Evolutionary conservation across 768 basidiomycete genomes (phyloP).

Genomic region (Pisolithus orientalis): DNA sequence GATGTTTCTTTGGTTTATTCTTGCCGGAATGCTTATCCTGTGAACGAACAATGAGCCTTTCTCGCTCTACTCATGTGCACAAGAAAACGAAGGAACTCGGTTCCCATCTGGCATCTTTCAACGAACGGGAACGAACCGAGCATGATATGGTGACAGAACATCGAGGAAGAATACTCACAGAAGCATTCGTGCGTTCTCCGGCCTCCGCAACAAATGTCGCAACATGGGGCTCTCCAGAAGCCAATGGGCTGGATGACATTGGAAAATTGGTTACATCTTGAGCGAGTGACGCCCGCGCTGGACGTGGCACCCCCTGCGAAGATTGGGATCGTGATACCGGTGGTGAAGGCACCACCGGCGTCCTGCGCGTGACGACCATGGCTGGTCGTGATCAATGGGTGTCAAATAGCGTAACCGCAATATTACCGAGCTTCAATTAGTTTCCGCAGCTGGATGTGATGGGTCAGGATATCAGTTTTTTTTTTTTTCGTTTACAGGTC

Average conservation of each 20-base stretch:
- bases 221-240: constrained; percentile 9
- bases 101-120: no score
- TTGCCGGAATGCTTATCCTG: constrained; percentile 14
- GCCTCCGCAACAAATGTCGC: constrained; percentile 2
- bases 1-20: constrained; percentile 13
- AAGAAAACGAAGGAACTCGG: no score
- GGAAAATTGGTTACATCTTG: constrained; percentile 11
- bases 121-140: no score
- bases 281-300: constrained; percentile 7
- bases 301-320: constrained; percentile 34
- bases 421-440: no score
- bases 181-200: constrained; percentile 9
- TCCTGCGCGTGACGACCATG: constrained; percentile 66
- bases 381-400: background rate
- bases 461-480: background rate
- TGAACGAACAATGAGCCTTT: constrained; percentile 12
- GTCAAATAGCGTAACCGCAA: no score
- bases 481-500: background rate
- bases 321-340: constrained; percentile 46
- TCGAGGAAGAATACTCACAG: constrained; percentile 14
- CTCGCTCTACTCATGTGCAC: background rate
- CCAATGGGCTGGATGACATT: constrained; percentile 21
- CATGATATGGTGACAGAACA: no score
- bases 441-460: no score
- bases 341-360: constrained; percentile 46